Evolutionary conservation across 176 grass and related monocot species (phyloP).

Genomic region (Raddia guianensis): DNA sequence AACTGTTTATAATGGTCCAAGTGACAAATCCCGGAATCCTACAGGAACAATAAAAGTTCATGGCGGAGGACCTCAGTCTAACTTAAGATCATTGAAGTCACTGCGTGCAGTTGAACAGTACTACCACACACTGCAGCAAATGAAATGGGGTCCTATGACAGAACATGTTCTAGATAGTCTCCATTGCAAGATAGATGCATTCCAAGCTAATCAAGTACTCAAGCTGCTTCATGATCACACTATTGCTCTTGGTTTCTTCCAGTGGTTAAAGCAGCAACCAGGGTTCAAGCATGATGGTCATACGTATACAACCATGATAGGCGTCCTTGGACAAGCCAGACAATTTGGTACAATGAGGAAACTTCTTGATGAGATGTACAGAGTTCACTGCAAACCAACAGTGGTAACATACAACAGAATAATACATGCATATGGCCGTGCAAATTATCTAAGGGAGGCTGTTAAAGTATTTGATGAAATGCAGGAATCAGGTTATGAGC

Average conservation of each 20-base stretch:
- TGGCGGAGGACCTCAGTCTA: conserved; percentile 48
- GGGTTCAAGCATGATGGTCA: conserved; percentile 95
- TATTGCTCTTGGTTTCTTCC: conserved; percentile 78
- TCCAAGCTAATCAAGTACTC: conserved; percentile 92
- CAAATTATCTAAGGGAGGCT: conserved; percentile 85
- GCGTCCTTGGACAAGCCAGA: conserved; percentile 86
- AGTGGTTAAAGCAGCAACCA: conserved; percentile 83
- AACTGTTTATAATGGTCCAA: conserved; percentile 43
- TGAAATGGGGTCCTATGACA: conserved; percentile 83
- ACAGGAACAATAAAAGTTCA: conserved; percentile 54
- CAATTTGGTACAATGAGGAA: conserved; percentile 79
- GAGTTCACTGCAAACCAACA: conserved; percentile 74
- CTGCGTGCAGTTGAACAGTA: conserved; percentile 74
- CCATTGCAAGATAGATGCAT: conserved; percentile 72
- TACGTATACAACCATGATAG: conserved; percentile 97
- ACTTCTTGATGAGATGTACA: conserved; percentile 82
- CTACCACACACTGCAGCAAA: conserved; percentile 74
- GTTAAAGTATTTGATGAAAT: conserved; percentile 88
- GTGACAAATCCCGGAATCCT: conserved; percentile 51
- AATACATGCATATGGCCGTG: conserved; percentile 89
- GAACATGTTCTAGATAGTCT: conserved; percentile 74
- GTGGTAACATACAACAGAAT: conserved; percentile 95
- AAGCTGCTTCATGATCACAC: conserved; percentile 81
- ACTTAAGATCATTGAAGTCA: conserved; percentile 60
- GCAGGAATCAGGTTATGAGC: conserved; percentile 70